A percentile compares a stretch with the other conserved stretches of the same genome.
Evolutionary conservation across 371 early-diverging fungal species (phyloP).

Genomic region (Mortierella sp.): DNA sequence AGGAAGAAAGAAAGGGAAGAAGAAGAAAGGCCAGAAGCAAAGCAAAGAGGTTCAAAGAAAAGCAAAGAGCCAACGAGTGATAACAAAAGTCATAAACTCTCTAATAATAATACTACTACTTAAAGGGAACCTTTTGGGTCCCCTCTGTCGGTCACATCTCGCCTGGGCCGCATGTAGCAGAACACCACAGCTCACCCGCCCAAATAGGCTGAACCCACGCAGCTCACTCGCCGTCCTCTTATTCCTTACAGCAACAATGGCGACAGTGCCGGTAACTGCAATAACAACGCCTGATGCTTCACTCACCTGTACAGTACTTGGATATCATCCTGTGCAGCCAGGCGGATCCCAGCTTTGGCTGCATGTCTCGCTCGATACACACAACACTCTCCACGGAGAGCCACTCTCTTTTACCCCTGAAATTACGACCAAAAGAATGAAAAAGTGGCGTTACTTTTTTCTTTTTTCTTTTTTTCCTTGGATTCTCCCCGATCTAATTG

Average conservation of each 20-base stretch:
- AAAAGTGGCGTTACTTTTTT: background rate
- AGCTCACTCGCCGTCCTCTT: too few relatives aligned
- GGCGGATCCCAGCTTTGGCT: background rate
- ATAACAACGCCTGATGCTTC: background rate
- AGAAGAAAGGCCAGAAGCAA: background rate
- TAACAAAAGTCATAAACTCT: background rate
- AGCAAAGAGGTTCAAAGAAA: background rate
- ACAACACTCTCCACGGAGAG: background rate
- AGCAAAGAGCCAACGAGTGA: background rate
- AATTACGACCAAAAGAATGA: background rate
- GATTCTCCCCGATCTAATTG: background rate
- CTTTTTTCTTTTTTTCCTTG: background rate
- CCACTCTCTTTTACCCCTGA: conserved; percentile 2
- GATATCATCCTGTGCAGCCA: background rate
- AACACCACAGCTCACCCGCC: background rate
- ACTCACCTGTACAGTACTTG: too few relatives aligned
- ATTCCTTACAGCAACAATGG: background rate
- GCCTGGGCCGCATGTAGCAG: background rate
- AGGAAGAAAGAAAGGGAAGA: background rate
- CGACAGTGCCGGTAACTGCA: background rate
- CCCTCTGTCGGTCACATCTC: background rate
- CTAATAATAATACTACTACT: background rate
- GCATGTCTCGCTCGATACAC: conserved; percentile 2
- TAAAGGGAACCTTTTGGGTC: background rate
- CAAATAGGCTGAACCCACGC: too few relatives aligned